These are phyloP conservation scores for Plasmodiophora brassicae DNA, from an alignment of 208 protist genomes.

Conservation along the genomic window DNA sequence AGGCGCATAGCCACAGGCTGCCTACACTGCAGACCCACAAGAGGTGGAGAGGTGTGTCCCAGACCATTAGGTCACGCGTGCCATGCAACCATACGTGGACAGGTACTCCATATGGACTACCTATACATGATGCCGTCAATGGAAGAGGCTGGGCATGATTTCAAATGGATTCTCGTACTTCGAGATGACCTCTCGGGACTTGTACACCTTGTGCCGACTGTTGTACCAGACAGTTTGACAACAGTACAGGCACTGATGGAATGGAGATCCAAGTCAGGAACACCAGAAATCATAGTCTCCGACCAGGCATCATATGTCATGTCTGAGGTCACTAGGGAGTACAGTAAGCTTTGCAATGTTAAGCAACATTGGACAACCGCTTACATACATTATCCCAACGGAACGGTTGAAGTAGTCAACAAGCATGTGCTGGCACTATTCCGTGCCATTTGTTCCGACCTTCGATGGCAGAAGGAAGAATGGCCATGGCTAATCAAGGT, in stretches of 20 bases:
- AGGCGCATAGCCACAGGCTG: neutral
- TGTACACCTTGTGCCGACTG: neutral
- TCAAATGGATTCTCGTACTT: no score
- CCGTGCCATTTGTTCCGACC: neutral
- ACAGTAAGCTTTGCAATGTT: neutral
- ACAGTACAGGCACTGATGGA: neutral
- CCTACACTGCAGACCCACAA: neutral
- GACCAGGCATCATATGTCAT: neutral
- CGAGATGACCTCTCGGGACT: neutral
- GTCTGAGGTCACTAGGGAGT: neutral
- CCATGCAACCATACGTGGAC: neutral
- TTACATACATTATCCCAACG: neutral
- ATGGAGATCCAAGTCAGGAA: neutral
- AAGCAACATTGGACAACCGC: neutral
- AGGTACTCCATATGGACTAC: neutral
- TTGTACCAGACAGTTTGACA: neutral
- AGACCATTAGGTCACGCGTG: neutral
- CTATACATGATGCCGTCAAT: neutral
- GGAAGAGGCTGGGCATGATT: neutral
- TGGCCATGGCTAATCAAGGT: neutral
- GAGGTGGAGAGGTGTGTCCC: neutral
- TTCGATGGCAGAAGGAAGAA: neutral
- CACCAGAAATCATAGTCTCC: neutral
- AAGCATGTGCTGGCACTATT: neutral
- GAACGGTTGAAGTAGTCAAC: neutral